These are phyloP conservation scores for Fusarium sp. DNA, from an alignment of 2,329 filamentous ascomycete genomes.

Conservation along the genomic window DNA sequence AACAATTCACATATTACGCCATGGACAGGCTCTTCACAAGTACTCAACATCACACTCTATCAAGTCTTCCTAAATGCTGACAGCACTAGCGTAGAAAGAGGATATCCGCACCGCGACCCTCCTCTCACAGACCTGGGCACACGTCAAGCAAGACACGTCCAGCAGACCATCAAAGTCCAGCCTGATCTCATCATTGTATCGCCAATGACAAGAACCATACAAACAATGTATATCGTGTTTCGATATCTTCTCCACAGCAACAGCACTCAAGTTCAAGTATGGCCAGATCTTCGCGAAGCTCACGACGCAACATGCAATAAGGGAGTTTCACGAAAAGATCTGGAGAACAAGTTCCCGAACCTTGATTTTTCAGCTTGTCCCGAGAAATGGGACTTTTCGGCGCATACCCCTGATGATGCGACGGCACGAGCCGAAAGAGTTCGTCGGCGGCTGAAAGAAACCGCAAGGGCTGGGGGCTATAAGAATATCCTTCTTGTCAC, in stretches of 20 bases:
- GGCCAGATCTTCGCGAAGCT: constrained; percentile 44
- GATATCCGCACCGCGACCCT: constrained; percentile 37
- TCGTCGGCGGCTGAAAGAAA: constrained; percentile 18
- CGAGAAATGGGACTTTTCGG: constrained; percentile 39
- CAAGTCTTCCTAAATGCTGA: background rate
- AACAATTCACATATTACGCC: constrained; percentile 30
- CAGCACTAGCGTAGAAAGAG: constrained; percentile 27
- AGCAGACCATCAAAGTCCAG: background rate
- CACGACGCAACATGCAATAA: constrained; percentile 47
- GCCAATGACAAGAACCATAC: constrained; percentile 39
- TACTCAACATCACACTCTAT: background rate
- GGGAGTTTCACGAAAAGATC: constrained; percentile 27
- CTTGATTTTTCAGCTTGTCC: constrained; percentile 39
- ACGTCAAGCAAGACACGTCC: constrained; percentile 18
- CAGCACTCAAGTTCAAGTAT: constrained; percentile 32
- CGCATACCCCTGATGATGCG: constrained; percentile 29
- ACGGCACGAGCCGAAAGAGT: constrained; percentile 40
- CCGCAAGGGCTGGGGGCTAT: constrained; percentile 23
- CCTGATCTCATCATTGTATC: constrained; percentile 33
- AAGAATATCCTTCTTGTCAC: constrained; percentile 38
- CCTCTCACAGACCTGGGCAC: constrained; percentile 32
- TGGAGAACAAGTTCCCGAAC: constrained; percentile 35
- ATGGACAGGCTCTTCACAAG: constrained; percentile 36
- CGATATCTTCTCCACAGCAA: constrained; percentile 9
- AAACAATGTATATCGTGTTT: constrained; percentile 42